Evolutionary conservation across 2,329 filamentous ascomycete genomes (phyloP), one percentile per base, ranked within the genome.

Genomic region (Nemania serpens): DNA sequence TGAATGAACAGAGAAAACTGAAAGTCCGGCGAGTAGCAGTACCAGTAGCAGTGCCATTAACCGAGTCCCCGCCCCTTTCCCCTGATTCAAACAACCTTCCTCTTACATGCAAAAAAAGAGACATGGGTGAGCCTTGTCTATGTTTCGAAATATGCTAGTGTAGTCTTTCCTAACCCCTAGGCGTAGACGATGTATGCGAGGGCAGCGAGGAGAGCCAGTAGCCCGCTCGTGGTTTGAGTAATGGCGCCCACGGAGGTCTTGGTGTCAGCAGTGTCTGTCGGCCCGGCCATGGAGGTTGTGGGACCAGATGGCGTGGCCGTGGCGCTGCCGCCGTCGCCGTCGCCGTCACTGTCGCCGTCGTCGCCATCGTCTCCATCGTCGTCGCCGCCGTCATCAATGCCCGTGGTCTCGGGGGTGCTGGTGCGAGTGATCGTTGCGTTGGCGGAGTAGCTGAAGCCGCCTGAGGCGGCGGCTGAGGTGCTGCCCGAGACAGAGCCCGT

Each of bases 271-370:
- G 22, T 10, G 22, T 55, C 18, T 9, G 65, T 65, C 15, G 61
- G 54, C 17, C 18, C 42, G 37, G 67, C 56, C 46, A 65, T 61
- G 9, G 70, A 65, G 36, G 60, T 63, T 15, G 64, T 66, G 5
- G 69, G 66, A n/a, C 67, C 69, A 1, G 58, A 63, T 7, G 67
- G 66, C 3, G 64, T 64, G 10, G 55, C 62, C 43, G 55, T 58
- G 17, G 55, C 56, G 39, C 18, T 20, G 41, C 25, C 49, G 22
- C 43, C 20, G 13, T 50, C 47, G 36, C 17, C 11, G 10, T 18
- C 48, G 20, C 22, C 50, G 22, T 22, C 13, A n/a, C 46, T 17
- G 36, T 18, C 45, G 10, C 29, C 41, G 7, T 20, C n/a, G 9
- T 12, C 20, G 22, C 34, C 22, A 12, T 7, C 18, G 47, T 25